These are phyloP conservation scores for Salix caprea DNA, from an alignment of 345 rosid genomes.

Conservation along the genomic window DNA sequence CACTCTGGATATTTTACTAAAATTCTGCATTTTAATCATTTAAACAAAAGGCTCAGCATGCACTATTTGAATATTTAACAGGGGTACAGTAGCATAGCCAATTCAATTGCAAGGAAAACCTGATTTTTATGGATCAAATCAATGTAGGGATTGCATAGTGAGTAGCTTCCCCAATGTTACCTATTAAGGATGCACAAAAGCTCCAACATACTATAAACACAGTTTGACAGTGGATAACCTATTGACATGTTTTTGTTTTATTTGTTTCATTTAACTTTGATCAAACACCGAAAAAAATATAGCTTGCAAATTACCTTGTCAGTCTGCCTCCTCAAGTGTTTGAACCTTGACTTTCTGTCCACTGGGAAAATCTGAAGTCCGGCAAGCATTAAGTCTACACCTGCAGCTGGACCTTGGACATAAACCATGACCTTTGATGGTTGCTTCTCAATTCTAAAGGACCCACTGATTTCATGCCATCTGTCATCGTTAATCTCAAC, in stretches of 20 bases:
- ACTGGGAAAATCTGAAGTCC: conserved; percentile 84
- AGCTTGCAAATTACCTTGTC: conserved; percentile 50
- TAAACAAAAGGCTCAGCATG: too few species aligned
- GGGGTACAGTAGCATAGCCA: too few species aligned
- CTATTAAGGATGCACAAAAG: not conserved
- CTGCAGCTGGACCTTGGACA: conserved; percentile 77
- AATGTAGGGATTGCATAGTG: not conserved
- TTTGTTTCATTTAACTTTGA: not conserved
- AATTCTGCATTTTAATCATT: too few species aligned
- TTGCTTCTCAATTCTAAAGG: conserved; percentile 88
- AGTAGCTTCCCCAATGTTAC: not conserved
- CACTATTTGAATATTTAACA: too few species aligned
- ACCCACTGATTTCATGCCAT: conserved; percentile 92
- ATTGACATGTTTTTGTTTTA: not conserved
- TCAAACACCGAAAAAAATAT: conserved; percentile 2
- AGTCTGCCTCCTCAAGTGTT: conserved; percentile 48
- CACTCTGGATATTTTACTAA: too few species aligned
- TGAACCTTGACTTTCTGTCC: conserved; percentile 57
- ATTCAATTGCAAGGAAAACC: too few species aligned
- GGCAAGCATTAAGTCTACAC: conserved; percentile 73
- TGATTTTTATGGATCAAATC: not conserved
- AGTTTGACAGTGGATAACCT: not conserved
- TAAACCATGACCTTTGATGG: conserved; percentile 73
- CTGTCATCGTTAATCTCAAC: conserved; percentile 59
- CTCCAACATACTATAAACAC: not conserved